A percentile compares a stretch with the other conserved stretches of the same genome.
Evolutionary conservation across 1,139 yeast species (phyloP).

Genomic region (Kurtzmaniella quercitrusa): DNA sequence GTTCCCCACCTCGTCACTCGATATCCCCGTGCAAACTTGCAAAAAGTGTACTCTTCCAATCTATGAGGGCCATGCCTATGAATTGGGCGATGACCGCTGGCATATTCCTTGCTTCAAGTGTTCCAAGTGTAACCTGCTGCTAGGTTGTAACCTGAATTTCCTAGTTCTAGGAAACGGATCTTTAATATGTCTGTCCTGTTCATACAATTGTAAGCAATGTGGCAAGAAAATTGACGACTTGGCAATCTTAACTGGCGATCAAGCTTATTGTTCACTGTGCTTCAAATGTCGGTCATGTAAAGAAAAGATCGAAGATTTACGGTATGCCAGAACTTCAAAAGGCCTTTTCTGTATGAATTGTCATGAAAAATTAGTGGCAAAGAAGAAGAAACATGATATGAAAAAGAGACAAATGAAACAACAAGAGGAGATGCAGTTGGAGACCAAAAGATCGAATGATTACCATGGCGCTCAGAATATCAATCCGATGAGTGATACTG

Average conservation of each 20-base stretch:
- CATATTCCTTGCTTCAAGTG: slow-evolving; percentile 91
- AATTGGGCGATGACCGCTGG: slow-evolving; percentile 90
- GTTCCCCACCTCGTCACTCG: background rate
- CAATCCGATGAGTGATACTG: too few species aligned
- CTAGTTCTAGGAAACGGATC: slow-evolving; percentile 90
- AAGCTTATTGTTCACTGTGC: slow-evolving; percentile 89
- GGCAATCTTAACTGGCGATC: slow-evolving; percentile 94
- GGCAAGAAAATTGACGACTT: slow-evolving; percentile 87
- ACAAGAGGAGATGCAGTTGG: slow-evolving; percentile 8
- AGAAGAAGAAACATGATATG: slow-evolving; percentile 52
- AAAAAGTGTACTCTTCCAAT: slow-evolving; percentile 46
- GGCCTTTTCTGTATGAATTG: slow-evolving; percentile 94
- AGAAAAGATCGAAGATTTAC: slow-evolving; percentile 78
- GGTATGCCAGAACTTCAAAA: slow-evolving; percentile 90
- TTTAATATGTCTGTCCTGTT: slow-evolving; percentile 84
- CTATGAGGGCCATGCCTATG: slow-evolving; percentile 76
- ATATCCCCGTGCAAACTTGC: slow-evolving; percentile 24
- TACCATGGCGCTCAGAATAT: too few species aligned
- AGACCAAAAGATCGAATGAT: too few species aligned
- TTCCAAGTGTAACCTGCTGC: slow-evolving; percentile 69
- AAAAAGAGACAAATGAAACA: slow-evolving; percentile 30
- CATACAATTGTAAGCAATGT: slow-evolving; percentile 85
- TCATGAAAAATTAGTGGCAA: slow-evolving; percentile 78
- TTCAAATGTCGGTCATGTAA: slow-evolving; percentile 90
- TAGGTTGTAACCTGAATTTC: slow-evolving; percentile 87